Conservation (phyloP, 2,329 filamentous ascomycete species). For the Phyllosticta citribraziliensis region DNA sequence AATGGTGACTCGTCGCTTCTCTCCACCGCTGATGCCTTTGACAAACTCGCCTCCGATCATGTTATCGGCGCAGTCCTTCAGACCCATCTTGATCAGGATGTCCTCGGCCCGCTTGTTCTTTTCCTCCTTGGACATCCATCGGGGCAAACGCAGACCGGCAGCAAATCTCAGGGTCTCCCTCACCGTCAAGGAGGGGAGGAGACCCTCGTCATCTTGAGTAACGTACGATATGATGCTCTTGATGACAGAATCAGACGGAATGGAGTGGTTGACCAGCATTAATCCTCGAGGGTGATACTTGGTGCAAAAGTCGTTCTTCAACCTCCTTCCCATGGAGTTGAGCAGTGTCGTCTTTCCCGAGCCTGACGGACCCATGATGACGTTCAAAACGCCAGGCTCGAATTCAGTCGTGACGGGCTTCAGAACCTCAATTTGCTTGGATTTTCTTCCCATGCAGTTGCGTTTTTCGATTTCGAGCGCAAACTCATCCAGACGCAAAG, state of each 20-base stretch:
- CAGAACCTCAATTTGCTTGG: constrained; percentile 43
- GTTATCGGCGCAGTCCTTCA: constrained; percentile 70
- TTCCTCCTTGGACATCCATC: constrained; percentile 58
- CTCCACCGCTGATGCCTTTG: constrained; percentile 71
- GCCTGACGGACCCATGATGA: constrained; percentile 73
- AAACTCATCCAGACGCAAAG: constrained; percentile 56
- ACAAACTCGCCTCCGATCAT: constrained; percentile 61
- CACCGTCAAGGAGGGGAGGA: constrained; percentile 65
- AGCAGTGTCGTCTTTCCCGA: constrained; percentile 67
- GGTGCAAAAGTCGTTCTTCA: constrained; percentile 53
- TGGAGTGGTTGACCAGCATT: constrained; percentile 60
- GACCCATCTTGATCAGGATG: constrained; percentile 62
- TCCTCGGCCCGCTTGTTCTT: constrained; percentile 61
- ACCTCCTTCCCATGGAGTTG: constrained; percentile 60
- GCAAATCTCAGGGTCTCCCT: constrained; percentile 60
- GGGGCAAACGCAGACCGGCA: constrained; percentile 59
- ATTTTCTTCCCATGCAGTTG: constrained; percentile 40
- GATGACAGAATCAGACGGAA: constrained; percentile 58
- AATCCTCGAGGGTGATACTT: constrained; percentile 52
- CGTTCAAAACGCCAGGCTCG: constrained; percentile 57
- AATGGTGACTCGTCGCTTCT: constrained; percentile 69
- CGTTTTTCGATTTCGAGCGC: constrained; percentile 55
- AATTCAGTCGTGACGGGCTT: constrained; percentile 59
- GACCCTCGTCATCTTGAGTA: constrained; percentile 66
- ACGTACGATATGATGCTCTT: constrained; percentile 67